Percentiles rank a stretch among this genome's conserved stretches.
Evolutionary conservation across 768 basidiomycete genomes (phyloP).

Genomic region (Pleurotus eryngii): DNA sequence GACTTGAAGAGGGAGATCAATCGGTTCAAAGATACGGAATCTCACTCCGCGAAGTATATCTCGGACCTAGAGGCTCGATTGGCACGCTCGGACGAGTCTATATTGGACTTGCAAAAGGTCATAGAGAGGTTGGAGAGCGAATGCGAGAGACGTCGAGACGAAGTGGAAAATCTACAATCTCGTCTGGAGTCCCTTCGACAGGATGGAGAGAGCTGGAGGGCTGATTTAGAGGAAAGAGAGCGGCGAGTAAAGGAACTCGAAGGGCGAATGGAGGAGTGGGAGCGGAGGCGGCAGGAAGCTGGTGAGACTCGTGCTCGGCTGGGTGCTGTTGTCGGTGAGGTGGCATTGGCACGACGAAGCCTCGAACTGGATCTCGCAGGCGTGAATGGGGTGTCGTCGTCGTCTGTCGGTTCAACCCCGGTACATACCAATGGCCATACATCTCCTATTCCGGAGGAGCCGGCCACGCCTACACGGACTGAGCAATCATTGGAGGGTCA

Average conservation of each 20-base stretch:
- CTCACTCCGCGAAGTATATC: slow-evolving; percentile 74
- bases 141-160: slow-evolving; percentile 66
- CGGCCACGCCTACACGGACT: slow-evolving; percentile 22
- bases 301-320: slow-evolving; percentile 65
- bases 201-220: slow-evolving; percentile 80
- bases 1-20: slow-evolving; percentile 84
- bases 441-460: slow-evolving; percentile 23
- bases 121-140: slow-evolving; percentile 79
- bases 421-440: slow-evolving; percentile 19
- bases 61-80: slow-evolving; percentile 82
- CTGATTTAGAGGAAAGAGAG: slow-evolving; percentile 84
- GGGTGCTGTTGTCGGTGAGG: slow-evolving; percentile 64
- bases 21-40: slow-evolving; percentile 74
- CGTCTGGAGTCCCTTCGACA: slow-evolving; percentile 66
- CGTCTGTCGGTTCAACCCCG: slow-evolving; percentile 15
- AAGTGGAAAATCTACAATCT: slow-evolving; percentile 66
- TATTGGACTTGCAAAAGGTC: slow-evolving; percentile 61
- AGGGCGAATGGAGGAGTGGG: slow-evolving; percentile 74
- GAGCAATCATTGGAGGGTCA: slow-evolving; percentile 54
- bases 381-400: slow-evolving; percentile 17
- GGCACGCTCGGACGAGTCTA: slow-evolving; percentile 73
- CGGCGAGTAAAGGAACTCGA: slow-evolving; percentile 73
- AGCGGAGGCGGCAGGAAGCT: slow-evolving; percentile 65
- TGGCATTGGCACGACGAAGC: slow-evolving; percentile 65
- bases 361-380: slow-evolving; percentile 48